These are phyloP conservation scores for Neurospora sp. DNA, from an alignment of 495 filamentous ascomycete species.

Conservation along the genomic window DNA sequence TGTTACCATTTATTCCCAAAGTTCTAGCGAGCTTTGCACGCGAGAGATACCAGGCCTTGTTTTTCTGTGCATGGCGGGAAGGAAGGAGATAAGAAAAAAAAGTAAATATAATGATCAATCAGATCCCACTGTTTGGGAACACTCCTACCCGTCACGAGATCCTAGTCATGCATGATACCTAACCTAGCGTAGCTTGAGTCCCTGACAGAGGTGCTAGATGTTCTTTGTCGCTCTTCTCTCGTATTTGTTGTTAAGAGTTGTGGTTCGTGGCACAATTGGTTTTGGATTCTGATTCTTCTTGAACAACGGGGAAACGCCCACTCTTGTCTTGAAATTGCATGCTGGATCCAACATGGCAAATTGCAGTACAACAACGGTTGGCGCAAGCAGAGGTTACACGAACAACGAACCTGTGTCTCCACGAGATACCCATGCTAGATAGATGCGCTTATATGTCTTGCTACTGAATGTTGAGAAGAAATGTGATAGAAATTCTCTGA, in stretches of 20 bases:
- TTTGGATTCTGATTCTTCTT: neutral
- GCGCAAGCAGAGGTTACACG: neutral
- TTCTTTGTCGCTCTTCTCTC: neutral
- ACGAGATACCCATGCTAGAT: neutral
- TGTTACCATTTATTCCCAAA: neutral
- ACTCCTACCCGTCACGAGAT: neutral
- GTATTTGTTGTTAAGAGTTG: neutral
- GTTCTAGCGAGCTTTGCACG: neutral
- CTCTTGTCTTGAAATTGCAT: neutral
- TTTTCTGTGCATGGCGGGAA: neutral
- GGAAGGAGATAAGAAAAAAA: neutral
- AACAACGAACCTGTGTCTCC: neutral
- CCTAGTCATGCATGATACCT: neutral
- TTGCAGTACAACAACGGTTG: neutral
- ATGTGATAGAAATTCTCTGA: neutral
- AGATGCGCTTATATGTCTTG: neutral
- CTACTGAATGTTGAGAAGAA: neutral
- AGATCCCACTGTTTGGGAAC: neutral
- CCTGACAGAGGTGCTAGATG: neutral
- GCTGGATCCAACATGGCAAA: neutral
- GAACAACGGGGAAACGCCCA: neutral
- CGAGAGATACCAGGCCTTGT: neutral
- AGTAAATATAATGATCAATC: neutral
- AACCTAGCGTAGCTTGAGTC: too few species aligned
- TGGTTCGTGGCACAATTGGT: neutral